phyloP scores from a whole-genome alignment of 805 yeast genomes.

The Wickerhamomyces mucosus region DNA sequence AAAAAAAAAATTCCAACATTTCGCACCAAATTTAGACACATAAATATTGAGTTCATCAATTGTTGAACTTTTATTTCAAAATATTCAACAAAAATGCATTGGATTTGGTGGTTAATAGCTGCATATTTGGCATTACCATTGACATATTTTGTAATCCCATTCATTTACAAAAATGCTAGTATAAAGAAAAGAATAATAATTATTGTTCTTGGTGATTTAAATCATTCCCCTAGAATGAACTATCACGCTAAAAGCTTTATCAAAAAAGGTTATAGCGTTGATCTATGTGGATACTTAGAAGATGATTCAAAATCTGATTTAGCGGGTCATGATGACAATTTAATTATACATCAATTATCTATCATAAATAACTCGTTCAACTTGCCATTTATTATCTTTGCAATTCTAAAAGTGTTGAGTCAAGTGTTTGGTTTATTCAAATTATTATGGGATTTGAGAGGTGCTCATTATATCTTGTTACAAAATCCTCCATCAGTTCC shows the following conservation, averaged over 20 bases:
- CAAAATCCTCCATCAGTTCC: conserved; percentile 96
- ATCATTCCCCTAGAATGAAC: conserved; percentile 91
- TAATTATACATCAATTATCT: conserved; percentile 40
- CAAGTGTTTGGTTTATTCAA: conserved; percentile 42
- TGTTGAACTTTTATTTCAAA: too few species aligned
- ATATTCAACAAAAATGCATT: conserved; percentile 9
- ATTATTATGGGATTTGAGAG: conserved; percentile 44
- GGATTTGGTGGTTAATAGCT: conserved; percentile 36
- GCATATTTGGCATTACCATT: conserved; percentile 35
- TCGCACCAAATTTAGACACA: too few species aligned
- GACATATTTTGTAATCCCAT: conserved; percentile 25
- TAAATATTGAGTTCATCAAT: too few species aligned
- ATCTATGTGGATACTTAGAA: conserved; percentile 75
- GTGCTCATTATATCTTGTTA: conserved; percentile 59
- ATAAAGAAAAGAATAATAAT: conserved; percentile 52
- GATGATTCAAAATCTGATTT: conserved; percentile 42
- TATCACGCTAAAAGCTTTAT: conserved; percentile 80
- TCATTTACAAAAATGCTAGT: conserved; percentile 24
- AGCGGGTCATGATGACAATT: conserved; percentile 34
- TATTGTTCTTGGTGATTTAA: conserved; percentile 85
- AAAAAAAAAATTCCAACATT: too few species aligned
- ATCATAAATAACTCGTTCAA: conserved; percentile 27
- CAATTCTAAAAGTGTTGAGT: conserved; percentile 41
- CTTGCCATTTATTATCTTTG: conserved; percentile 51
- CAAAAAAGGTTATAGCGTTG: conserved; percentile 60